A percentile compares a stretch with the other conserved stretches of the same genome.
These are phyloP conservation scores for Dipteronia dyeriana DNA, from an alignment of 345 rosid genomes.

Conservation along the genomic window DNA sequence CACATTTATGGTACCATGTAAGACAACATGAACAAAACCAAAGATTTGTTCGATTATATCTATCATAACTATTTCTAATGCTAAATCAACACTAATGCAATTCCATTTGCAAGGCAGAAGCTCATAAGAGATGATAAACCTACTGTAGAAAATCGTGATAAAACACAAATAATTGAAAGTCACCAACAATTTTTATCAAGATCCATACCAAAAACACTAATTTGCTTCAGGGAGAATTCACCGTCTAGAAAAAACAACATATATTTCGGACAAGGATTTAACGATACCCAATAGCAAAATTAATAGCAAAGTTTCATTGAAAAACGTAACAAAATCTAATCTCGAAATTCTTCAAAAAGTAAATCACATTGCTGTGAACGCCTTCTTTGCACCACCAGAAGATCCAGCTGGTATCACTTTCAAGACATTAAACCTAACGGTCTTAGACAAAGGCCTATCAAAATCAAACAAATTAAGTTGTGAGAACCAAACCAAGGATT, in stretches of 20 bases:
- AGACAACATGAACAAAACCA: too few relatives aligned
- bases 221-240: background rate
- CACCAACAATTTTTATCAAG: too few relatives aligned
- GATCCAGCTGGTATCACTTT: conserved; percentile 91
- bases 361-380: conserved; percentile 49
- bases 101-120: too few relatives aligned
- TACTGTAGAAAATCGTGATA: too few relatives aligned
- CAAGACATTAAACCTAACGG: conserved; percentile 80
- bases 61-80: too few relatives aligned
- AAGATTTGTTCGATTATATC: too few relatives aligned
- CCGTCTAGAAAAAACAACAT: conserved; percentile 2
- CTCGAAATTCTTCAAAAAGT: background rate
- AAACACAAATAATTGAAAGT: too few relatives aligned
- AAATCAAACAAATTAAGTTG: background rate
- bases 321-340: background rate
- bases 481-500: background rate
- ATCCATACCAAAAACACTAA: background rate
- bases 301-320: background rate
- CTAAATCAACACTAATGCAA: too few relatives aligned
- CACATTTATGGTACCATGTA: too few relatives aligned
- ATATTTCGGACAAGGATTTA: background rate
- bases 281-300: background rate
- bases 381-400: conserved; percentile 71
- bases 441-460: conserved; percentile 77
- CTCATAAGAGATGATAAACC: too few relatives aligned